phyloP scores from a whole-genome alignment of 306 rosid species.

The Prinsepia uniflora region DNA sequence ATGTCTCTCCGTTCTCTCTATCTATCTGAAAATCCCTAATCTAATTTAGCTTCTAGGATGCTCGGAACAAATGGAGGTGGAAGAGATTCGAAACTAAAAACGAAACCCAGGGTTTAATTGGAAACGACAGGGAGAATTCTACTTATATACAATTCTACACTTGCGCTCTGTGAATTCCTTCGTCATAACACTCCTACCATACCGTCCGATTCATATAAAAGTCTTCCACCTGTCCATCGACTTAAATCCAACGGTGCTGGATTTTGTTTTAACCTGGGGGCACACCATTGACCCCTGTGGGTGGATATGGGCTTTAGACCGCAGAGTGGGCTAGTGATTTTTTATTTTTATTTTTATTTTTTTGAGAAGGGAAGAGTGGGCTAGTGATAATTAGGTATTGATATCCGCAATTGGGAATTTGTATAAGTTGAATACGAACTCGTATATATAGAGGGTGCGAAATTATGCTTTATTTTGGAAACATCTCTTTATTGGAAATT shows the following conservation, averaged over 20 bases:
- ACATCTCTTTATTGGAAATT: no score
- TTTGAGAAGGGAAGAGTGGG: no score
- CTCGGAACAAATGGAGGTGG: neutral
- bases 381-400: no score
- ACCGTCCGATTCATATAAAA: neutral
- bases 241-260: neutral
- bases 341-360: no score
- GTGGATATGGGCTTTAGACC: no score
- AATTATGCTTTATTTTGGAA: no score
- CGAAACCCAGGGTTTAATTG: neutral
- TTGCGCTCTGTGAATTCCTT: neutral
- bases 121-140: neutral
- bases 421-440: no score
- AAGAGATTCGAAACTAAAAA: conserved; percentile 15
- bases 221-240: neutral
- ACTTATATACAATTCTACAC: neutral
- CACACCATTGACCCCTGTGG: neutral
- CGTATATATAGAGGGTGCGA: no score
- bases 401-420: no score
- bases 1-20: conserved; percentile 26
- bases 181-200: neutral
- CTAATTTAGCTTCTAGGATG: neutral
- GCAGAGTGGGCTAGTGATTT: no score
- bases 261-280: neutral
- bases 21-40: neutral